Conservation (phyloP, 1,284 basidiomycete genomes). For the Moesziomyces sp. region DNA sequence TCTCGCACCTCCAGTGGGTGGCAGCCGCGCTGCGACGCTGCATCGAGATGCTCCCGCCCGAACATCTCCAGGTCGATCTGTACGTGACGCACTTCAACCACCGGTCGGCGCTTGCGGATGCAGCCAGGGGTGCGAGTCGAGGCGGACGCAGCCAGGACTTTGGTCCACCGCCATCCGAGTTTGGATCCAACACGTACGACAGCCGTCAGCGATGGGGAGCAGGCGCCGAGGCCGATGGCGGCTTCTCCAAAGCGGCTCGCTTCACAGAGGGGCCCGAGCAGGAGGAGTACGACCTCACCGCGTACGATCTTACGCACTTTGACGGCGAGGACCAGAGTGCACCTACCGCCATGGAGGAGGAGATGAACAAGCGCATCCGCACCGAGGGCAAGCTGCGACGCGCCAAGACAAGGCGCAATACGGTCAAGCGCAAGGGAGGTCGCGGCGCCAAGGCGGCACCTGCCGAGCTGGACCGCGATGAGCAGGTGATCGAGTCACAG, state of each 20-base stretch:
- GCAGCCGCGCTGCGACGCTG: constrained; percentile 78
- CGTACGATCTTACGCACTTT: constrained; percentile 81
- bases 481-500: constrained; percentile 39
- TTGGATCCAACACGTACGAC: constrained; percentile 11
- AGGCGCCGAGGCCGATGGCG: constrained; percentile 7
- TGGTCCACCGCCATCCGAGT: constrained; percentile 11
- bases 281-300: constrained; percentile 71
- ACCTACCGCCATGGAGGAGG: constrained; percentile 74
- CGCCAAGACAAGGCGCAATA: constrained; percentile 68
- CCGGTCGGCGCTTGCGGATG: constrained; percentile 25
- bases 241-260: constrained; percentile 31
- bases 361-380: constrained; percentile 75
- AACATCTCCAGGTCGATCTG: constrained; percentile 79
- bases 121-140: constrained; percentile 2
- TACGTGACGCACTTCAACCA: constrained; percentile 73
- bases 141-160: constrained; percentile 15
- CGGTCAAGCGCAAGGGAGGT: constrained; percentile 45
- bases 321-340: constrained; percentile 78
- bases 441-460: constrained; percentile 24
- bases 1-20: constrained; percentile 84
- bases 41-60: constrained; percentile 74
- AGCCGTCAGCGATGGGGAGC: constrained; percentile 5
- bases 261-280: constrained; percentile 69
- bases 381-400: constrained; percentile 79
- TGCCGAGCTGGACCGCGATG: constrained; percentile 24